These are phyloP conservation scores for Ogataea corticis DNA, from an alignment of 805 yeast species.

Conservation along the genomic window DNA sequence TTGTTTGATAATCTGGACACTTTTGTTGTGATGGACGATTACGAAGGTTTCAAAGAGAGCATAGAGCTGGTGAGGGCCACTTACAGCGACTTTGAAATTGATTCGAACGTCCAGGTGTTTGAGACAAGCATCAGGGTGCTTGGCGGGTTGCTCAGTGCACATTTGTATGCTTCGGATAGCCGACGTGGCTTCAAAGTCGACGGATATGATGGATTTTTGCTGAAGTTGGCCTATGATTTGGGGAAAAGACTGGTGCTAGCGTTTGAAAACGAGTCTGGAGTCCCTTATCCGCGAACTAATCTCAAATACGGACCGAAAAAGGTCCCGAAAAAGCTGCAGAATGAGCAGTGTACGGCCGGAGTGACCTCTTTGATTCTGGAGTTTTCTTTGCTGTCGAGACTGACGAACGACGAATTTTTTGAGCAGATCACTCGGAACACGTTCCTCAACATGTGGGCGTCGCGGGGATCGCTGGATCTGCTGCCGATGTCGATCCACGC, in stretches of 20 bases:
- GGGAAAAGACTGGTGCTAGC: constrained; percentile 74
- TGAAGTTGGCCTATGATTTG: constrained; percentile 69
- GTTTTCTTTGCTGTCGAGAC: constrained; percentile 68
- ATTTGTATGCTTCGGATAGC: constrained; percentile 61
- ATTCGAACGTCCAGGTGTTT: constrained; percentile 82
- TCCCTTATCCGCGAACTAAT: constrained; percentile 83
- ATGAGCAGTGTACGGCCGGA: constrained; percentile 85
- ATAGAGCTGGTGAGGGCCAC: constrained; percentile 39
- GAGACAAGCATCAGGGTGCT: constrained; percentile 80
- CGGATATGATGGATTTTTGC: constrained; percentile 69
- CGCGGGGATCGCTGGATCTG: constrained; percentile 59
- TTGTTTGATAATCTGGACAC: constrained; percentile 80
- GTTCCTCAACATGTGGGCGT: constrained; percentile 69
- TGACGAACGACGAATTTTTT: constrained; percentile 74
- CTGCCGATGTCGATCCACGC: constrained; percentile 74
- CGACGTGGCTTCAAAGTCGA: constrained; percentile 41
- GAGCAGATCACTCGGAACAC: constrained; percentile 62
- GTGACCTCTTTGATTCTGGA: constrained; percentile 83
- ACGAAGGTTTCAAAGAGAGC: constrained; percentile 50
- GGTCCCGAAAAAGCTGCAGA: constrained; percentile 44
- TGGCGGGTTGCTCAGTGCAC: constrained; percentile 82
- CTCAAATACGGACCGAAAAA: constrained; percentile 50
- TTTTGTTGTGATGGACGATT: constrained; percentile 69
- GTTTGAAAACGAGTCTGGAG: constrained; percentile 58
- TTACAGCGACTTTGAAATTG: constrained; percentile 52